Conservation (phyloP, 1,284 basidiomycete genomes). For the Ganoderma meredithae region DNA sequence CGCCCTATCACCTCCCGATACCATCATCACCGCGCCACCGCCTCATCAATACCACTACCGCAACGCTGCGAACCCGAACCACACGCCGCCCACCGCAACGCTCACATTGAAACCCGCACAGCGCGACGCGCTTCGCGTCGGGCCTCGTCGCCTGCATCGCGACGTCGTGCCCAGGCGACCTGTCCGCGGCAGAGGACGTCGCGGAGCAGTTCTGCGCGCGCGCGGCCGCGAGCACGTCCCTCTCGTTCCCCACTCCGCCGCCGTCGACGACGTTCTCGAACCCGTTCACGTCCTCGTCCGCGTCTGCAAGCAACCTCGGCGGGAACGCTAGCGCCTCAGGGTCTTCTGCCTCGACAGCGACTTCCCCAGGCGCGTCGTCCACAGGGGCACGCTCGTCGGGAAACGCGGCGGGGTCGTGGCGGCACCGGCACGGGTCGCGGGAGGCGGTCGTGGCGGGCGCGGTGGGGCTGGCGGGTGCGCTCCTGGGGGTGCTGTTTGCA, state of each 20-base stretch:
- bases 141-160: slow-evolving; percentile 37
- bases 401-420: neutral
- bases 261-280: slow-evolving; percentile 29
- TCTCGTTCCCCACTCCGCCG: slow-evolving; percentile 38
- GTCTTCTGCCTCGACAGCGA: neutral
- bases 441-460: neutral
- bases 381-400: neutral
- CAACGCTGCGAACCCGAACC: too few species aligned
- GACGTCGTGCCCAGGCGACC: slow-evolving; percentile 35
- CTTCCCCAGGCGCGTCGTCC: neutral
- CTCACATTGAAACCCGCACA: too few species aligned
- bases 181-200: slow-evolving; percentile 38
- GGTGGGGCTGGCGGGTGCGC: slow-evolving; percentile 9
- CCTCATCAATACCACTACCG: too few species aligned
- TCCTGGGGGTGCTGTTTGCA: slow-evolving; percentile 6
- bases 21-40: neutral
- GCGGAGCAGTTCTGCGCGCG: slow-evolving; percentile 42
- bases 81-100: neutral
- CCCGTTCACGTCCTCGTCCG: slow-evolving; percentile 31
- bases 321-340: slow-evolving; percentile 1
- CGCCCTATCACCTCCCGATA: too few species aligned
- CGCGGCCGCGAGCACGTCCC: slow-evolving; percentile 39
- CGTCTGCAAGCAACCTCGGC: slow-evolving; percentile 10
- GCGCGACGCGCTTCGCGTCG: slow-evolving; percentile 29
- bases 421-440: neutral